A percentile compares a stretch with the other conserved stretches of the same genome.
These are phyloP conservation scores for Ganoderma sinense DNA, from an alignment of 1,284 basidiomycete species.

Conservation along the genomic window DNA sequence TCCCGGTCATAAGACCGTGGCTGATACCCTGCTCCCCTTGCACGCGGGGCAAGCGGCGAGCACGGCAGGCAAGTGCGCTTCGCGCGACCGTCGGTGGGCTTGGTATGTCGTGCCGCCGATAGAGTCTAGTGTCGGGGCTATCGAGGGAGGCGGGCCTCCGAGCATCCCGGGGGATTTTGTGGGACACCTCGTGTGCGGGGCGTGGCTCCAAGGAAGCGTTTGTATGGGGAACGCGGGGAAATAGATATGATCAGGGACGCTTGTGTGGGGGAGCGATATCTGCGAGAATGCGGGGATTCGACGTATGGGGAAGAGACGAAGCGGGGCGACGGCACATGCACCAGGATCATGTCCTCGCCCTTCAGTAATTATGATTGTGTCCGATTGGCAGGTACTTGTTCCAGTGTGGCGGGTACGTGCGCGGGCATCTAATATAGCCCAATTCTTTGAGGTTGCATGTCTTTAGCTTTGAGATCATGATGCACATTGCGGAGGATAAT, in stretches of 20 bases:
- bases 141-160: background rate
- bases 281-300: background rate
- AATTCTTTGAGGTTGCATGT: background rate
- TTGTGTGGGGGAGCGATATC: background rate
- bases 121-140: background rate
- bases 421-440: background rate
- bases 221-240: background rate
- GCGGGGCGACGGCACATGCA: background rate
- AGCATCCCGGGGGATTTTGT: background rate
- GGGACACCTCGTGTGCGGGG: background rate
- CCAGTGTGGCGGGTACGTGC: background rate
- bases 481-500: background rate
- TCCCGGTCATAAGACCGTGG: background rate
- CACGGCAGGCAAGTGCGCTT: background rate
- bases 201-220: background rate
- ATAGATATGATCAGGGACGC: background rate
- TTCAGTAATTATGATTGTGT: background rate
- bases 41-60: background rate
- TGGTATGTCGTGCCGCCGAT: background rate
- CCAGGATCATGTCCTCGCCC: background rate
- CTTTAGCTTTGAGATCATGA: background rate
- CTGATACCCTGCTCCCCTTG: background rate
- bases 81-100: conserved; percentile 4
- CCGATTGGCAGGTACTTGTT: background rate
- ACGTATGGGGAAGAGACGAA: background rate